Percentiles rank a stretch among this genome's conserved stretches.
phyloP scores from a whole-genome alignment of 2,329 filamentous ascomycete genomes.

The Passalora sequoiae region DNA sequence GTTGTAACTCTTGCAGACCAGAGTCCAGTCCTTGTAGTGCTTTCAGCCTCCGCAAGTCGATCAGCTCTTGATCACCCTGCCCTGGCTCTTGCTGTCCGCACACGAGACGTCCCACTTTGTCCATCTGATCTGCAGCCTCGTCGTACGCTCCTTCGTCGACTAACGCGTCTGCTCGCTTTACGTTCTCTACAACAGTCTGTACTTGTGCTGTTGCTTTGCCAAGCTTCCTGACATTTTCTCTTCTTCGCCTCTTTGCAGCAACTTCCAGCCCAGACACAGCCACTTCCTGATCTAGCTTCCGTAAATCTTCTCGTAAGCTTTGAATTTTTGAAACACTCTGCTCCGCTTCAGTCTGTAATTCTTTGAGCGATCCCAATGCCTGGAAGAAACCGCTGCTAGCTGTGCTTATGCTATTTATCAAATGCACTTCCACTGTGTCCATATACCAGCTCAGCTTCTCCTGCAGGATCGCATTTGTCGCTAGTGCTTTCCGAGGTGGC shows the following conservation, averaged over 20 bases:
- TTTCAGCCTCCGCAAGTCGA: constrained; percentile 69
- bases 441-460: constrained; percentile 99
- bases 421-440: constrained; percentile 96
- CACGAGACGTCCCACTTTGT: constrained; percentile 72
- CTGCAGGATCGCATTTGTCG: constrained; percentile 93
- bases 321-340: constrained; percentile 87
- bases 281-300: constrained; percentile 78
- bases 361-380: constrained; percentile 80
- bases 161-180: constrained; percentile 70
- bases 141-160: constrained; percentile 83
- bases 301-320: constrained; percentile 69
- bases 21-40: constrained; percentile 74
- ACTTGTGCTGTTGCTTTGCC: constrained; percentile 80
- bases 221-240: constrained; percentile 78
- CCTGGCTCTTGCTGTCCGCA: constrained; percentile 58
- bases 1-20: constrained; percentile 70
- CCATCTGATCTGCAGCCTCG: constrained; percentile 70
- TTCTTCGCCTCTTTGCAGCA: constrained; percentile 72
- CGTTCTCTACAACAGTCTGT: constrained; percentile 67
- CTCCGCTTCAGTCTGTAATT: constrained; percentile 85
- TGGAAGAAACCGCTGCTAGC: constrained; percentile 96
- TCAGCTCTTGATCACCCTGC: constrained; percentile 35
- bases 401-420: constrained; percentile 92
- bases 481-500: constrained; percentile 70
- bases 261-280: constrained; percentile 79